Conservation (phyloP, 1,284 basidiomycete species). For the Lentinus polychrous region DNA sequence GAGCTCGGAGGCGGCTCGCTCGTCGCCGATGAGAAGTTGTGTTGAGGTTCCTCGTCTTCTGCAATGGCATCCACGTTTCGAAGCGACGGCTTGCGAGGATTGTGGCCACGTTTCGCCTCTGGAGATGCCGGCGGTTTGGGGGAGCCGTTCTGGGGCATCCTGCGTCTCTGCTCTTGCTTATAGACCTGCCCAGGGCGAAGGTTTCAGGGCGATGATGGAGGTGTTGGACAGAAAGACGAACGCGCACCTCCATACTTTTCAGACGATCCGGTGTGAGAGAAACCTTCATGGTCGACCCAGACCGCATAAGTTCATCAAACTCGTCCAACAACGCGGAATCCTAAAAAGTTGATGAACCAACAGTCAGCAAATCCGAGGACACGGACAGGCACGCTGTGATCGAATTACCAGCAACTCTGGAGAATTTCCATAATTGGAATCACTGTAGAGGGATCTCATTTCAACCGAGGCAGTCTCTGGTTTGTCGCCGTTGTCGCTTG, state of each 20-base stretch:
- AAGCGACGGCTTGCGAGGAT: slow-evolving; percentile 26
- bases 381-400: background rate
- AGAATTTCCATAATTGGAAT: slow-evolving; percentile 5
- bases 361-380: background rate
- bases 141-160: slow-evolving; percentile 14
- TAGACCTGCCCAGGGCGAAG: slow-evolving; percentile 16
- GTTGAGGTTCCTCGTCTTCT: slow-evolving; percentile 31
- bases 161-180: slow-evolving; percentile 19
- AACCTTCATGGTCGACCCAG: slow-evolving; percentile 87
- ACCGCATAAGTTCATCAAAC: slow-evolving; percentile 87
- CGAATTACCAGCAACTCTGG: slow-evolving; percentile 12
- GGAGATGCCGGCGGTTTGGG: slow-evolving; percentile 14
- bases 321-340: slow-evolving; percentile 61
- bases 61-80: slow-evolving; percentile 56
- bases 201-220: slow-evolving; percentile 2
- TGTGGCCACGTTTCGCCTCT: slow-evolving; percentile 14
- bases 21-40: slow-evolving; percentile 3
- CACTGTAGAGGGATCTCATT: background rate
- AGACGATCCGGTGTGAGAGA: slow-evolving; percentile 90
- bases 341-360: slow-evolving; percentile 12
- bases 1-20: slow-evolving; percentile 33
- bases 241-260: slow-evolving; percentile 82
- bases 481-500: slow-evolving; percentile 3
- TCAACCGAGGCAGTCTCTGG: background rate
- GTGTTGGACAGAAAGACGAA: slow-evolving; percentile 12